Base-by-base conservation (phyloP, 129 eudicot species). In the Saussurea involucrata region DNA sequence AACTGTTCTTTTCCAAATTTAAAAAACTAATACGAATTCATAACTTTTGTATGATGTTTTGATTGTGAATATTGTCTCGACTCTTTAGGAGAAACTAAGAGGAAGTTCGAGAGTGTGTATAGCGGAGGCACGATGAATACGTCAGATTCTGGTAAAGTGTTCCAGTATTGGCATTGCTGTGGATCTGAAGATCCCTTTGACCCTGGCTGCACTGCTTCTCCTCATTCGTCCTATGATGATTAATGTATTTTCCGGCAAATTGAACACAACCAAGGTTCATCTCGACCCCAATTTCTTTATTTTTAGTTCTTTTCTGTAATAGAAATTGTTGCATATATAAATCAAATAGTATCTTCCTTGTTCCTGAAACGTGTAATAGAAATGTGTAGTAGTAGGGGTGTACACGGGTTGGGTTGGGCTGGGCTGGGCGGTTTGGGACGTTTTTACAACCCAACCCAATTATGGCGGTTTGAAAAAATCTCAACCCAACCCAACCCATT, bases 111-210 rank as follows among this genome's bases (percentile, higher is more conserved):
- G 85, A 92, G 99, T 73, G 99, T 88, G 0, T 83, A 92, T 65
- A 79, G 85, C 1, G 99, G 99, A 44, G 99, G 99, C 79, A 89
- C 99, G 29, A 82, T 92, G 96, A 83, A 81, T 80, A 95, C 97
- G 33, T 87, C 97, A 9, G 96, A 95, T 21, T 79, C 92, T 22
- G 99, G 97, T 77, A 90, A 95, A 85, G 93, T 95, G 63, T 80
- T 82, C 28, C 90, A 92, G 24, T 95, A 95, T 63, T 95, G 99
- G 99, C 99, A 95, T 83, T 95, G 99, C 80, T 95, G 99, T 80
- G 99, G 95, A 11, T 95, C 99, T 66, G 99, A 95, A 85, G 96
- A 95, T 80, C 97, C 97, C n/a, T 92, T 95, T 74, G 95, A 95
- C 71, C 88, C 88, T 80, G 99, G 97, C 12, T 95, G 99, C 85